phyloP scores from a whole-genome alignment of 2,329 filamentous ascomycete species.

The Thielaviopsis populi region DNA sequence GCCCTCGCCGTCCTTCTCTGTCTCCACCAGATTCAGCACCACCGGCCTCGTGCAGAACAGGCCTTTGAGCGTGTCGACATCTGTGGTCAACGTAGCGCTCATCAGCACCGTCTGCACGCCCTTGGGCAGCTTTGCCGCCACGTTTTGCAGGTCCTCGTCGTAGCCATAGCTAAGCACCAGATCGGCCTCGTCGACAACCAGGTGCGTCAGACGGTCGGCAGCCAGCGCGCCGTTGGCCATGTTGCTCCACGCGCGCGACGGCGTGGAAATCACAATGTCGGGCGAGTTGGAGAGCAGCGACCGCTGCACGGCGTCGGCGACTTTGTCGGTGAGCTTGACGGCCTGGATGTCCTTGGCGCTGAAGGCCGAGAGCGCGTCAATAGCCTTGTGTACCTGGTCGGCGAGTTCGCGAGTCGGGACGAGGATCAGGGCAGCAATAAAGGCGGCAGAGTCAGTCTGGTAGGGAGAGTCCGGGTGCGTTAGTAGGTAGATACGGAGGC shows the following conservation, averaged over 20 bases:
- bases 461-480: constrained; percentile 12
- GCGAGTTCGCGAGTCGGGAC: constrained; percentile 91
- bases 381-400: constrained; percentile 69
- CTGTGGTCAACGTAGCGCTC: constrained; percentile 79
- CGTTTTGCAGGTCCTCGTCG: constrained; percentile 69
- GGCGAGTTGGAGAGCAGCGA: constrained; percentile 74
- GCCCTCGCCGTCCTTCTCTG: constrained; percentile 60
- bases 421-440: constrained; percentile 67
- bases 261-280: constrained; percentile 83
- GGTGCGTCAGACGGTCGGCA: constrained; percentile 53
- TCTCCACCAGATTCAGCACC: constrained; percentile 59
- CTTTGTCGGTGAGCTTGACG: constrained; percentile 79
- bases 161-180: constrained; percentile 89
- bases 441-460: constrained; percentile 33
- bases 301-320: constrained; percentile 75
- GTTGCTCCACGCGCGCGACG: constrained; percentile 66
- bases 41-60: constrained; percentile 74
- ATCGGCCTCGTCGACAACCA: constrained; percentile 91
- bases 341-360: constrained; percentile 71
- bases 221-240: constrained; percentile 49
- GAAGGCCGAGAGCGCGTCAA: constrained; percentile 63
- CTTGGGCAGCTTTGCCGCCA: constrained; percentile 64
- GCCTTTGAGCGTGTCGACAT: constrained; percentile 71
- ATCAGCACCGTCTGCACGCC: constrained; percentile 84
- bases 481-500: neutral